Evolutionary conservation across 2,329 filamentous ascomycete genomes (phyloP).

Genomic region (Hypomyces perniciosus): DNA sequence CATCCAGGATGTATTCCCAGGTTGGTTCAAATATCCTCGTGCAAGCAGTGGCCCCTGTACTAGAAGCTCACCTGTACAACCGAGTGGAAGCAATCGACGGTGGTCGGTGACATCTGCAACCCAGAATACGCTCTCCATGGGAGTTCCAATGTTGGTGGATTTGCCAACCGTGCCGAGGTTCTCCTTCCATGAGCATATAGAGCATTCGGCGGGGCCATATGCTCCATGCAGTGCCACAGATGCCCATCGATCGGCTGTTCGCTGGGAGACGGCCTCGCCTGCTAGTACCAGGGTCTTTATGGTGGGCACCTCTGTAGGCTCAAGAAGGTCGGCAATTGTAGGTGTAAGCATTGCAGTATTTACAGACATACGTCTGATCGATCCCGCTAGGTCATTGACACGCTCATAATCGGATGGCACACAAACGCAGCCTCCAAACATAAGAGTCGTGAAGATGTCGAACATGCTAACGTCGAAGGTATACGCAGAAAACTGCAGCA

Average conservation of each 20-base stretch:
- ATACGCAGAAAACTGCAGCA: conserved; percentile 15
- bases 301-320: background rate
- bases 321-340: conserved; percentile 8
- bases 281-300: background rate
- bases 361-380: conserved; percentile 3
- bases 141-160: conserved; percentile 6
- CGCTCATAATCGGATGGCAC: conserved; percentile 13
- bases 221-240: too few species aligned
- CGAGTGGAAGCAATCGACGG: conserved; percentile 11
- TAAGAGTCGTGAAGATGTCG: conserved; percentile 13
- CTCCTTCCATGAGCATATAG: background rate
- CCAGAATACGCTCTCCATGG: conserved; percentile 8
- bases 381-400: conserved; percentile 7
- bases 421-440: conserved; percentile 15
- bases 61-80: conserved; percentile 14
- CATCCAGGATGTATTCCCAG: background rate
- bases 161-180: background rate
- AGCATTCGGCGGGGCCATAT: conserved; percentile 1
- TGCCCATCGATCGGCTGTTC: too few species aligned
- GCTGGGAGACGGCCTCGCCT: background rate
- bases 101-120: conserved; percentile 11
- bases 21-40: conserved; percentile 7
- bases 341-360: conserved; percentile 10
- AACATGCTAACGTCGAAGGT: conserved; percentile 15
- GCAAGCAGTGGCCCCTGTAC: conserved; percentile 15